A percentile compares a stretch with the other conserved stretches of the same genome.
Conservation (phyloP, 129 eudicot genomes). For the Mikania micrantha region DNA sequence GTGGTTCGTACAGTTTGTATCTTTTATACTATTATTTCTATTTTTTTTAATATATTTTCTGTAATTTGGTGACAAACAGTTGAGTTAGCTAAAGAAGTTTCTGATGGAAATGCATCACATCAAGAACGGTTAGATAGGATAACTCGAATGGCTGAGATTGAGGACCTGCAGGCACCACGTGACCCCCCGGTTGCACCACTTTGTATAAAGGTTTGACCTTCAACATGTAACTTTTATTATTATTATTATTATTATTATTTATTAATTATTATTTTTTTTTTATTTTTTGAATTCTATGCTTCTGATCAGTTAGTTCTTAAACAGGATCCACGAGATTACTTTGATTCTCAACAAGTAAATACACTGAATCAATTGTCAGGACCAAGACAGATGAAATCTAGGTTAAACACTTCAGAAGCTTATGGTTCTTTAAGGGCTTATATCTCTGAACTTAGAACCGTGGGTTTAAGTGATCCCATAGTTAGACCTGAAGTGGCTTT, state of each 20-base stretch:
- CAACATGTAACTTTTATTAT: too few species aligned
- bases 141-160: slow-evolving; percentile 75
- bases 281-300: not conserved
- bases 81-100: slow-evolving; percentile 70
- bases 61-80: slow-evolving; percentile 38
- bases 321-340: slow-evolving; percentile 99
- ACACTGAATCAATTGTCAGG: slow-evolving; percentile 50
- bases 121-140: slow-evolving; percentile 59
- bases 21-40: not conserved
- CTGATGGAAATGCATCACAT: slow-evolving; percentile 34
- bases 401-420: slow-evolving; percentile 53
- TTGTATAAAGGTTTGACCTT: slow-evolving; percentile 62
- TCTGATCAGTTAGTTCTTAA: slow-evolving; percentile 13
- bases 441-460: slow-evolving; percentile 49
- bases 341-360: slow-evolving; percentile 89
- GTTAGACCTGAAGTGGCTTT: slow-evolving; percentile 65
- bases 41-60: not conserved
- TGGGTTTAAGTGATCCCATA: slow-evolving; percentile 57
- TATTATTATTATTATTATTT: too few species aligned
- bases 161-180: slow-evolving; percentile 95
- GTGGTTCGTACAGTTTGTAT: slow-evolving; percentile 36
- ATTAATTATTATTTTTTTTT: not conserved
- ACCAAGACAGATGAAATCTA: slow-evolving; percentile 39
- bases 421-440: slow-evolving; percentile 49
- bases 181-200: slow-evolving; percentile 93